These are phyloP conservation scores for Hypoxylon crocopeplum DNA, from an alignment of 495 filamentous ascomycete genomes.

Conservation along the genomic window DNA sequence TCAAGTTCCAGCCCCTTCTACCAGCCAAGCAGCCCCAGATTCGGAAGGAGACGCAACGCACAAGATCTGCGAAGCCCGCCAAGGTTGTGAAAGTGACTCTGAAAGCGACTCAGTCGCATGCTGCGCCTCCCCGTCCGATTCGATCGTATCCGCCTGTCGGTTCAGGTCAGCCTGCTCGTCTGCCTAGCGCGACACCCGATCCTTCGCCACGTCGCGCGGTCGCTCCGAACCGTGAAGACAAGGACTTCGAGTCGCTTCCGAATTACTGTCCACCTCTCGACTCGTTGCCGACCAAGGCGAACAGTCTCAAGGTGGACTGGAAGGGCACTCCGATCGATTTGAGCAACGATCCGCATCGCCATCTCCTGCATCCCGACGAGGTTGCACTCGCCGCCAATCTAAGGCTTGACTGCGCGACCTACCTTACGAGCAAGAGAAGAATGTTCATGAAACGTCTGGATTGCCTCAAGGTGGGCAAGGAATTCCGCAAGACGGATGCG, in stretches of 20 bases:
- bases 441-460: conserved; percentile 84
- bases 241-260: conserved; percentile 78
- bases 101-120: conserved; percentile 43
- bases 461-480: conserved; percentile 72
- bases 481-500: conserved; percentile 96
- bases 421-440: conserved; percentile 92
- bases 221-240: conserved; percentile 76
- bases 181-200: conserved; percentile 50
- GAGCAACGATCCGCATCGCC: conserved; percentile 75
- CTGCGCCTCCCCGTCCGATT: conserved; percentile 39
- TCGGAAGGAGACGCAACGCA: conserved; percentile 42
- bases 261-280: conserved; percentile 79
- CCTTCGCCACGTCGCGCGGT: conserved; percentile 48
- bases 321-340: conserved; percentile 83
- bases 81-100: conserved; percentile 60
- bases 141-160: conserved; percentile 29
- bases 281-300: conserved; percentile 64
- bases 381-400: conserved; percentile 78
- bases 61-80: conserved; percentile 44
- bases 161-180: conserved; percentile 29
- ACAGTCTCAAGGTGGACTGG: conserved; percentile 86
- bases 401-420: conserved; percentile 86
- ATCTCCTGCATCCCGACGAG: conserved; percentile 82
- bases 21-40: conserved; percentile 45
- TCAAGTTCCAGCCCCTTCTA: conserved; percentile 48